Conservation (phyloP, 1,284 basidiomycete genomes). For the Ganoderma meredithae region DNA sequence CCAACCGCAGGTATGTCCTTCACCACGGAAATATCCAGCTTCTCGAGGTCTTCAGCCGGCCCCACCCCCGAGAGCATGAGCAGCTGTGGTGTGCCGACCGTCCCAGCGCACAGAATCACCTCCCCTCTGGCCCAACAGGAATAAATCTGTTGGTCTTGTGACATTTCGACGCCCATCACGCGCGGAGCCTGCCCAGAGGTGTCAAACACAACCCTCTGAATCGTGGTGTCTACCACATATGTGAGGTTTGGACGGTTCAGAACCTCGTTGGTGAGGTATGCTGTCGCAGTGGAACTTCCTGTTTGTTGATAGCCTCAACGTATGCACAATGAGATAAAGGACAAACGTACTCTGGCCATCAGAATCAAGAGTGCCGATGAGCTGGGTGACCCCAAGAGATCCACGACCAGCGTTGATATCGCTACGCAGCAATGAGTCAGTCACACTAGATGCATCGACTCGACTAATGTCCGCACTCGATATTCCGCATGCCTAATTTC, state of each 20-base stretch:
- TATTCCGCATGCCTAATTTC: slow-evolving; percentile 37
- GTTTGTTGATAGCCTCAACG: not conserved
- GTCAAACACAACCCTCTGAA: slow-evolving; percentile 39
- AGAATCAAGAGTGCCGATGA: slow-evolving; percentile 39
- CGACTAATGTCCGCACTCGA: slow-evolving; percentile 27
- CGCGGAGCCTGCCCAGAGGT: slow-evolving; percentile 18
- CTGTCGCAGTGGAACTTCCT: slow-evolving; percentile 48
- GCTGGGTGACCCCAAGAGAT: slow-evolving; percentile 38
- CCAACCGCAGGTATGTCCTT: slow-evolving; percentile 53
- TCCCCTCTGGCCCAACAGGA: slow-evolving; percentile 44
- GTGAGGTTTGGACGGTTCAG: slow-evolving; percentile 48
- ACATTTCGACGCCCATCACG: slow-evolving; percentile 44
- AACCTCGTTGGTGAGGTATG: slow-evolving; percentile 47
- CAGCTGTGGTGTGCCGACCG: slow-evolving; percentile 53
- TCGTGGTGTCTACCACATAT: slow-evolving; percentile 45
- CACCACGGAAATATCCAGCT: slow-evolving; percentile 46
- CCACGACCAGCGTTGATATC: slow-evolving; percentile 41
- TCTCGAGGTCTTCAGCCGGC: slow-evolving; percentile 43
- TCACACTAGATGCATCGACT: not conserved
- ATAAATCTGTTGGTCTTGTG: slow-evolving; percentile 33
- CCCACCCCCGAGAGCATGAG: slow-evolving; percentile 60
- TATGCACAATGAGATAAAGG: not conserved
- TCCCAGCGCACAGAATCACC: slow-evolving; percentile 52
- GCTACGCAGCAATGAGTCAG: slow-evolving; percentile 25
- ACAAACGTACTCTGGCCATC: slow-evolving; percentile 41